Percentiles rank a stretch among this genome's conserved stretches.
phyloP scores from a whole-genome alignment of 805 yeast genomes.

The Candida ascalaphidarum region DNA sequence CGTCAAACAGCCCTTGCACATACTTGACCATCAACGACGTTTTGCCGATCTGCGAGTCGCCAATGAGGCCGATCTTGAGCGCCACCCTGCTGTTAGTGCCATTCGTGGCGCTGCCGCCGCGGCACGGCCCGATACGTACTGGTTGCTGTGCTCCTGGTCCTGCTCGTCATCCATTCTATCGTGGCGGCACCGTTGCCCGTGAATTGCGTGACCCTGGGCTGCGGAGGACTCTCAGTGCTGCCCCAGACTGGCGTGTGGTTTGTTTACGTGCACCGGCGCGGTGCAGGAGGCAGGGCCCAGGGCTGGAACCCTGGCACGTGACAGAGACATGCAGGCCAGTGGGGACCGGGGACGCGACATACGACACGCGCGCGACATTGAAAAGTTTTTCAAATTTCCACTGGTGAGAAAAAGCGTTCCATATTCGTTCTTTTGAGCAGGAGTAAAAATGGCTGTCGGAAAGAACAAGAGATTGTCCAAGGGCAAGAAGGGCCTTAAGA shows the following conservation, averaged over 20 bases:
- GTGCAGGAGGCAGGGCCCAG: too few species aligned
- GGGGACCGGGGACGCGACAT: background rate
- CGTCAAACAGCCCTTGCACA: constrained; percentile 91
- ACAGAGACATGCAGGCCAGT: background rate
- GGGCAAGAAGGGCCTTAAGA: constrained; percentile 97
- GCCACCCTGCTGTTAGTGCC: constrained; percentile 40
- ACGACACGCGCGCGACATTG: background rate
- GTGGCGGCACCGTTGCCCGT: too few species aligned
- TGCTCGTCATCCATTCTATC: too few species aligned
- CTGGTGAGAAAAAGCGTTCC: background rate
- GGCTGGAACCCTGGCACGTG: background rate
- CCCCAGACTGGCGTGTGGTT: too few species aligned
- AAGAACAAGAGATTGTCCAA: constrained; percentile 83
- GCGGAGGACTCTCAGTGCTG: too few species aligned
- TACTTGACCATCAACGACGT: constrained; percentile 95
- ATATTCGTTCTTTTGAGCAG: constrained; percentile 1
- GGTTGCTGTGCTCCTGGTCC: constrained; percentile 24
- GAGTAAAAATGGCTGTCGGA: constrained; percentile 62
- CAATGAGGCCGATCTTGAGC: constrained; percentile 84
- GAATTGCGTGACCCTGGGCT: too few species aligned
- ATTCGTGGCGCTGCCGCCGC: background rate
- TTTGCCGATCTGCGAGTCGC: constrained; percentile 94
- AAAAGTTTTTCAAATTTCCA: background rate
- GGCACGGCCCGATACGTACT: constrained; percentile 16
- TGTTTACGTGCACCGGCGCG: background rate